phyloP scores from a whole-genome alignment of 2,329 filamentous ascomycete species.

The Chalaropsis thielavioides region DNA sequence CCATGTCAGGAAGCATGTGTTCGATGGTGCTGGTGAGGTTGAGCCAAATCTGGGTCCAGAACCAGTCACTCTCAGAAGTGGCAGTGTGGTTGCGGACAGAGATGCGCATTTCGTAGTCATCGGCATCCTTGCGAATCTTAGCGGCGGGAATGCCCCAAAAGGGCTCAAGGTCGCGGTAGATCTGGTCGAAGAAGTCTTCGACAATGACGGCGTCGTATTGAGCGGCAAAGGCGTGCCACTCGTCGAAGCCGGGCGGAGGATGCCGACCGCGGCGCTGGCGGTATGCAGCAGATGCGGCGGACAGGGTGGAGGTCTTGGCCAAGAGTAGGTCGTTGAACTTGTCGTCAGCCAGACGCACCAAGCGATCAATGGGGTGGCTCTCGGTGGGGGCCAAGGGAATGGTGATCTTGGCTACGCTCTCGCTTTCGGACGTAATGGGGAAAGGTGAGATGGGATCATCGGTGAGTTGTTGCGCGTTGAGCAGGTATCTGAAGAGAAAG shows the following conservation, averaged over 20 bases:
- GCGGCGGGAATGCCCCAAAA: slow-evolving; percentile 40
- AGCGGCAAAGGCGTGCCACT: slow-evolving; percentile 42
- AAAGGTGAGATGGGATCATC: background rate
- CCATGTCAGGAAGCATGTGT: slow-evolving; percentile 48
- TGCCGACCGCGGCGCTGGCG: slow-evolving; percentile 42
- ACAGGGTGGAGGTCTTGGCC: slow-evolving; percentile 34
- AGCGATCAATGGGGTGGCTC: slow-evolving; percentile 36
- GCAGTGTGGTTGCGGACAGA: slow-evolving; percentile 40
- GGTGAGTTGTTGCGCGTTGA: slow-evolving; percentile 4
- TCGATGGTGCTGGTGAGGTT: slow-evolving; percentile 39
- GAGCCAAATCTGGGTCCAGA: slow-evolving; percentile 44
- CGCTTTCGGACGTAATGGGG: slow-evolving; percentile 10
- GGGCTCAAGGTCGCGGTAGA: slow-evolving; percentile 46
- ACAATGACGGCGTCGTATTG: slow-evolving; percentile 40
- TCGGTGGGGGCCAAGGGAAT: slow-evolving; percentile 20
- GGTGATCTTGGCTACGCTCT: slow-evolving; percentile 17
- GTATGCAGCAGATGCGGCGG: slow-evolving; percentile 40
- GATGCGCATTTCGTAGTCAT: slow-evolving; percentile 47
- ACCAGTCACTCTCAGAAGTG: slow-evolving; percentile 38
- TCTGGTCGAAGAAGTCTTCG: slow-evolving; percentile 50
- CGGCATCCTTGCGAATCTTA: slow-evolving; percentile 37
- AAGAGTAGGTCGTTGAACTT: slow-evolving; percentile 30
- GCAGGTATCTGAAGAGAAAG: slow-evolving; percentile 12
- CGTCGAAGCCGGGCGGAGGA: slow-evolving; percentile 48
- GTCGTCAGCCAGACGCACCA: slow-evolving; percentile 34